phyloP scores from a whole-genome alignment of 768 basidiomycete genomes.

The Cystoderma amianthinum region DNA sequence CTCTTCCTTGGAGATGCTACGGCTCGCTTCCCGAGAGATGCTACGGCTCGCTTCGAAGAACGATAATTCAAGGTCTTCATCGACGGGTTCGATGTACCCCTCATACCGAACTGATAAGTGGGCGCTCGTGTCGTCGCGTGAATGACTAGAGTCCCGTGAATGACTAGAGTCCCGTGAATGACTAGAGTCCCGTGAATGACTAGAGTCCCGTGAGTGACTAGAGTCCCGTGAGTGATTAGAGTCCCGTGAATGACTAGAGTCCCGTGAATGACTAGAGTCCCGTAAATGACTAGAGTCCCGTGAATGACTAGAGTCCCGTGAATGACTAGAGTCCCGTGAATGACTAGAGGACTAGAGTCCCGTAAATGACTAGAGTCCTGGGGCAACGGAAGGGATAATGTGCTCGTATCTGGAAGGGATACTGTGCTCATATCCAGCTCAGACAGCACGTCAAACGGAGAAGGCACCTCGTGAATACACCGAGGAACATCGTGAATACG shows the following conservation, averaged over 20 bases:
- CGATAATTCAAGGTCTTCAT: constrained; percentile 43
- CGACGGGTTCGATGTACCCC: constrained; percentile 50
- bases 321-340: no score
- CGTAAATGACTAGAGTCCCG: no score
- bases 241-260: no score
- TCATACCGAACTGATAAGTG: constrained; percentile 30
- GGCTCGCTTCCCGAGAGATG: constrained; percentile 5
- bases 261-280: no score
- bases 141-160: constrained; percentile 1
- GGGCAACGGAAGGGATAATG: no score
- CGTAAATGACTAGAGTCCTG: no score
- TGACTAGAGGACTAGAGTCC: neutral
- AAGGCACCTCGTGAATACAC: constrained; percentile 53
- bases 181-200: constrained; percentile 2
- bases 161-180: neutral
- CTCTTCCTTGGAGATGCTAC: constrained; percentile 1
- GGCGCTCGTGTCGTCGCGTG: neutral
- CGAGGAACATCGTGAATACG: no score
- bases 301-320: no score
- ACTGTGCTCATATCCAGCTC: constrained; percentile 6
- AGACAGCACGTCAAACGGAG: constrained; percentile 23
- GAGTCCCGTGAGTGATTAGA: neutral
- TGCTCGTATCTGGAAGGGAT: no score
- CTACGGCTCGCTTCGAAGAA: constrained; percentile 44
- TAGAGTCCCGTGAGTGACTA: neutral